These are phyloP conservation scores for Gossypium mustelinum DNA, from an alignment of 345 rosid species.

Conservation along the genomic window DNA sequence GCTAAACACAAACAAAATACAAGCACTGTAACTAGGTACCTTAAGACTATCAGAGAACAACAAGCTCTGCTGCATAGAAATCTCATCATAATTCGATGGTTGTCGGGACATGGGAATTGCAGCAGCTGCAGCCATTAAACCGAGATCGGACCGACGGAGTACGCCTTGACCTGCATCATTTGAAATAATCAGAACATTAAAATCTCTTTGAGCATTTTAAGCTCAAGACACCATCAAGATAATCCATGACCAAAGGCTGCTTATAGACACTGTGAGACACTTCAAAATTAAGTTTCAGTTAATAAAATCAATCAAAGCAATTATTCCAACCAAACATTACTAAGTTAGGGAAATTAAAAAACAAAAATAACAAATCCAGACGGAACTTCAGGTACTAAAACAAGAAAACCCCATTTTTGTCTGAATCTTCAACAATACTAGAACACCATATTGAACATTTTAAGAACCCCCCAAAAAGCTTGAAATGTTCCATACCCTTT, in stretches of 20 bases:
- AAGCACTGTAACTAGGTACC: slow-evolving; percentile 34
- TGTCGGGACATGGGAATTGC: slow-evolving; percentile 42
- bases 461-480: slow-evolving; percentile 1
- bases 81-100: slow-evolving; percentile 71
- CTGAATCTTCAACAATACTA: slow-evolving; percentile 12
- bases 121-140: slow-evolving; percentile 59
- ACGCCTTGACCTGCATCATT: slow-evolving; percentile 22
- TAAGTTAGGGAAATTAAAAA: slow-evolving; percentile 1
- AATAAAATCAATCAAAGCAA: not conserved
- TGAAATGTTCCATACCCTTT: not conserved
- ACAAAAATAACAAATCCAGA: not conserved
- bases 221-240: not conserved
- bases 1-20: not conserved
- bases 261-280: not conserved
- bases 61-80: slow-evolving; percentile 78
- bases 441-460: not conserved
- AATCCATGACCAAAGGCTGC: too few relatives aligned
- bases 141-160: slow-evolving; percentile 11
- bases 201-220: not conserved
- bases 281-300: not conserved
- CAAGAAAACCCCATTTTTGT: slow-evolving; percentile 7
- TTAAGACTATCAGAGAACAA: slow-evolving; percentile 82
- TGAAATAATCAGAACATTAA: slow-evolving; percentile 15
- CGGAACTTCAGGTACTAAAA: not conserved
- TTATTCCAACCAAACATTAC: slow-evolving; percentile 3